These are phyloP conservation scores for Phytophthora brassicae DNA, from an alignment of 352 stramenopile genomes.

Conservation along the genomic window DNA sequence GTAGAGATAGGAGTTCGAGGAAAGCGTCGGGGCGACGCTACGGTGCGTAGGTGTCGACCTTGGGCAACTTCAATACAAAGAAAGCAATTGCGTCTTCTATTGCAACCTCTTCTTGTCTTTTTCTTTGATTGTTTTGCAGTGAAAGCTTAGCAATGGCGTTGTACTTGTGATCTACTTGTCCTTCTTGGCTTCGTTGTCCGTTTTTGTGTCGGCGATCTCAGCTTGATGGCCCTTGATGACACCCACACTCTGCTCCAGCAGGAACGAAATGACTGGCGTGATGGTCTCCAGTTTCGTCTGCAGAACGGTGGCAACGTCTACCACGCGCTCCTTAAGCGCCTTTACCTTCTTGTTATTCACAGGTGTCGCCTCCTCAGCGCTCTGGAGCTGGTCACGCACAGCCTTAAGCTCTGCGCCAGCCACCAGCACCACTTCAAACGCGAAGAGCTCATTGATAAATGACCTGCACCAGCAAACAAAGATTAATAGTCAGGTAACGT, in stretches of 20 bases:
- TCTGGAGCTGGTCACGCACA: conserved; percentile 53
- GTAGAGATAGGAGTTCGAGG: conserved; percentile 39
- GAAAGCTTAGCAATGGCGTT: too few species aligned
- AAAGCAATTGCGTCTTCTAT: conserved; percentile 24
- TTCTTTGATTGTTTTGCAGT: neutral
- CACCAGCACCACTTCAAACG: conserved; percentile 66
- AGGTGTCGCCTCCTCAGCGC: conserved; percentile 37
- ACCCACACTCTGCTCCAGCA: conserved; percentile 56
- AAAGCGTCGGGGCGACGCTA: conserved; percentile 88
- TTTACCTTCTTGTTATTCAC: conserved; percentile 49
- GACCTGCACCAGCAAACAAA: conserved; percentile 27
- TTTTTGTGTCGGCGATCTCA: neutral
- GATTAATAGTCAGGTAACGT: neutral
- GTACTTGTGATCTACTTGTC: conserved; percentile 48
- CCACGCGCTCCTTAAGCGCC: conserved; percentile 52
- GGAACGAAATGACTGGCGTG: conserved; percentile 56
- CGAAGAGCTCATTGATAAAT: conserved; percentile 68
- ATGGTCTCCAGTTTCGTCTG: conserved; percentile 61
- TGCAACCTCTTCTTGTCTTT: neutral
- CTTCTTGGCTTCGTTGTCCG: conserved; percentile 41
- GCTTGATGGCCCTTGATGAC: conserved; percentile 40
- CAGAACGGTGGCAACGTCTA: conserved; percentile 56
- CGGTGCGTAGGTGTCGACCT: conserved; percentile 91
- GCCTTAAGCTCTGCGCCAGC: conserved; percentile 63
- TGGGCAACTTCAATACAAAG: conserved; percentile 32